Conservation (phyloP, 2,329 filamentous ascomycete species). For the Balansia obtecta region DNA sequence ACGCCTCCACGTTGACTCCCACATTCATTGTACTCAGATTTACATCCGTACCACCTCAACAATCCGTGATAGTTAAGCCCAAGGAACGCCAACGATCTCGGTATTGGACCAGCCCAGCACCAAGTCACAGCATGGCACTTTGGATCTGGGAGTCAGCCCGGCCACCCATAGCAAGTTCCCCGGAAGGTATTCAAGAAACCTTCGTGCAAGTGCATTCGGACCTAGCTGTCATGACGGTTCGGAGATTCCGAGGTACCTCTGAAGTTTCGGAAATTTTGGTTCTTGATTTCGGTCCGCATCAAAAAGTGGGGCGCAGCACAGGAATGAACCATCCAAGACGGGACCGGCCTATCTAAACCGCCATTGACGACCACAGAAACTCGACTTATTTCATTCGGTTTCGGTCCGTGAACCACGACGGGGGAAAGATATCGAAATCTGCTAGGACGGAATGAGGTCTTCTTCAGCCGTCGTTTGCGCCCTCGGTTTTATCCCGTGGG, state of each 20-base stretch:
- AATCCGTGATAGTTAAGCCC: conserved; percentile 3
- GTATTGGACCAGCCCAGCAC: background rate
- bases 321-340: too few relatives aligned
- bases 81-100: background rate
- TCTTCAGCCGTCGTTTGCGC: conserved; percentile 1
- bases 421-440: background rate
- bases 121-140: background rate
- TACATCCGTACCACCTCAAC: background rate
- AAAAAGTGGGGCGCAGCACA: too few relatives aligned
- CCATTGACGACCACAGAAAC: background rate
- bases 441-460: background rate
- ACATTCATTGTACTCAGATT: too few relatives aligned
- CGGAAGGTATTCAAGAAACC: background rate
- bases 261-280: too few relatives aligned
- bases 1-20: too few relatives aligned
- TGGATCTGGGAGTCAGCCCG: background rate
- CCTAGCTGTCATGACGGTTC: too few relatives aligned
- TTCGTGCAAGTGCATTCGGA: too few relatives aligned
- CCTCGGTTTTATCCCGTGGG: conserved; percentile 6
- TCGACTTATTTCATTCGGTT: background rate
- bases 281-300: background rate
- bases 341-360: background rate
- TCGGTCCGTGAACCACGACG: background rate
- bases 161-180: background rate
- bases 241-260: too few relatives aligned